These are phyloP conservation scores for Anthoceros angustus DNA, from an alignment of 225 moss, liverwort and hornwort species.

Conservation along the genomic window DNA sequence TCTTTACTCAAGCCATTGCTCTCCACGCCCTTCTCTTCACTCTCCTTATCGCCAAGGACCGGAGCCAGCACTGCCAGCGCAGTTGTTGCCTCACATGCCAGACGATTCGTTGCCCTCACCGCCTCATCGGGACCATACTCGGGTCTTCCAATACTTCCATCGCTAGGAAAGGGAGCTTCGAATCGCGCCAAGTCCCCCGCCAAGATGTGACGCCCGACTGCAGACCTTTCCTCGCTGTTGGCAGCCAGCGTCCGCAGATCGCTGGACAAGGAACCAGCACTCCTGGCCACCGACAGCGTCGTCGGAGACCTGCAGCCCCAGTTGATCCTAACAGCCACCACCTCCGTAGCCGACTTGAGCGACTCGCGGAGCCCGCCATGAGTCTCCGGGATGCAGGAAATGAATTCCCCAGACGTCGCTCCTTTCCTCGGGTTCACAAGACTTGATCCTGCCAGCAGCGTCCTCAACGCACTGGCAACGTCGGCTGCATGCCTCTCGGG, in stretches of 20 bases:
- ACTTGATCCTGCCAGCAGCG: constrained; percentile 26
- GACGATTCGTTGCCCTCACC: constrained; percentile 10
- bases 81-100: constrained; percentile 16
- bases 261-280: background rate
- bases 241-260: background rate
- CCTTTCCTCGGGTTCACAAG: constrained; percentile 22
- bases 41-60: constrained; percentile 7
- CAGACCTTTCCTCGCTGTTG: background rate
- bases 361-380: constrained; percentile 25
- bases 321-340: constrained; percentile 25
- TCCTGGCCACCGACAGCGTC: background rate
- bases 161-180: constrained; percentile 8
- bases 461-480: constrained; percentile 26
- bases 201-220: constrained; percentile 4
- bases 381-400: constrained; percentile 14
- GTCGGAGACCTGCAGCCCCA: constrained; percentile 9
- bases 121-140: background rate
- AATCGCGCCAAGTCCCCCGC: constrained; percentile 9
- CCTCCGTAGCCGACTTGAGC: constrained; percentile 12
- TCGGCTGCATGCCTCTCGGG: constrained; percentile 20
- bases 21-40: constrained; percentile 4
- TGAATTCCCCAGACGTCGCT: constrained; percentile 15
- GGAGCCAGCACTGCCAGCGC: constrained; percentile 17
- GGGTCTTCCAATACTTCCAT: background rate
- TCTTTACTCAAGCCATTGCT: background rate